Base-by-base conservation (phyloP, 192 early-diverging fungal species). In the Lobosporangium transversale region DNA sequence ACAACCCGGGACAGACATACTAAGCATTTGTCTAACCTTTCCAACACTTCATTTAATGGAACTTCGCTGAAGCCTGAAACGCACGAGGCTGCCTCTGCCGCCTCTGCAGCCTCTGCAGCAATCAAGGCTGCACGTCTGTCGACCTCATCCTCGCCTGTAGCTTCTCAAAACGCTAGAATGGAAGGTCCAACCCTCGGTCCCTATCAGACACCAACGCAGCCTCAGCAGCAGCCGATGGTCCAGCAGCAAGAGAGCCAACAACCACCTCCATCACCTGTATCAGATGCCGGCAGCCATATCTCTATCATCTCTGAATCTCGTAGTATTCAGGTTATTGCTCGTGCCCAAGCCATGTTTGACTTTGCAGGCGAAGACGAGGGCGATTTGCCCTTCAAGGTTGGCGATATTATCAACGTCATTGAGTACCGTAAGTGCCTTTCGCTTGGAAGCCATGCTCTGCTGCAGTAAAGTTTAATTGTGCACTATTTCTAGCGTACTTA, bases 321-420 rank as follows among this genome's bases (percentile, higher is more conserved):
- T 21, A 62, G 54, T 30, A 20, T 76, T 23, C 58, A 56, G n/a
- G 73, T 76, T 40, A 76, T 76, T 67, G 65, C 73, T 24, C 73
- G 64, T 40, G 70, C 69, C 18, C 59, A 68, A 48, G 79, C 79
- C 10, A 58, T 57, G 64, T 80, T 53, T 68, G 79, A 74, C 51
- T 80, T 74, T 53, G 37, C 53, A 8, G 79, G 79, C 5, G 65
- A 71, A 37, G 79, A 74, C 27, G 65, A 68, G 20, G 68, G 65
- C 18, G 79, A 80, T 42, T 37, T 80, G 29, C 50, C 65, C 3
- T 80, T 74, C 70, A 80, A 68, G 62, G 70, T 68, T 21, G 79
- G 79, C 21, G 79, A 80, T 24, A 53, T 70, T 26, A 73, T 80
- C 30, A 66, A 76, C 29, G 73, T 76, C 37, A 76, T 67, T 44